phyloP scores from a whole-genome alignment of 2,329 filamentous ascomycete species.

The Fusarium gaditjirri region DNA sequence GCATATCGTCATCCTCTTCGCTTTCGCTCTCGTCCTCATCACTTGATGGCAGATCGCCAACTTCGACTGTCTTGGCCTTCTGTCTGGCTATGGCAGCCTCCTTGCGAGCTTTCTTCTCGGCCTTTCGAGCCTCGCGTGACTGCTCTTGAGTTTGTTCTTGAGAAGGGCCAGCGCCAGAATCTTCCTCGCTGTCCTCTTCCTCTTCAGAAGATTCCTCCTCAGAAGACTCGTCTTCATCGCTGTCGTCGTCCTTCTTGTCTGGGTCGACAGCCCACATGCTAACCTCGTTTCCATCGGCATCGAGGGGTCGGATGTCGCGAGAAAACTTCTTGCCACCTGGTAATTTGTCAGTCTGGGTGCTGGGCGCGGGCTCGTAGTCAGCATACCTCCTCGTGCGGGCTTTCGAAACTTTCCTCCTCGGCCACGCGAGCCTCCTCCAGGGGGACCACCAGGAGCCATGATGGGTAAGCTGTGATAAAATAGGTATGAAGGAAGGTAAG shows the following conservation, averaged over 20 bases:
- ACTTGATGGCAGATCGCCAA: constrained; percentile 86
- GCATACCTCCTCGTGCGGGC: constrained; percentile 86
- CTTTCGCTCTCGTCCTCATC: constrained; percentile 73
- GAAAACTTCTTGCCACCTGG: constrained; percentile 95
- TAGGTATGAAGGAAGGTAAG: background rate
- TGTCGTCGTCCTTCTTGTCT: constrained; percentile 60
- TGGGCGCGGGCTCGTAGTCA: background rate
- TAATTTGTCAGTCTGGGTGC: background rate
- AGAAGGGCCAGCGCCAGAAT: constrained; percentile 56
- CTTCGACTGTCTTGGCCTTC: constrained; percentile 76
- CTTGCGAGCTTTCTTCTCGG: constrained; percentile 89
- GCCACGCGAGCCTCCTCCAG: constrained; percentile 70
- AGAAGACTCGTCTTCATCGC: constrained; percentile 64
- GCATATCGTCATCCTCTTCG: constrained; percentile 71
- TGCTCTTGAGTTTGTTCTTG: constrained; percentile 56
- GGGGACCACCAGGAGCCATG: constrained; percentile 58
- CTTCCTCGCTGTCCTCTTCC: constrained; percentile 63
- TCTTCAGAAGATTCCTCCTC: constrained; percentile 63
- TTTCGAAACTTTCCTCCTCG: constrained; percentile 96
- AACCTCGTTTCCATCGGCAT: constrained; percentile 87
- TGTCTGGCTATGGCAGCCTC: constrained; percentile 85
- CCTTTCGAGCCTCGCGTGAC: constrained; percentile 88
- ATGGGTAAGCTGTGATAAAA: constrained; percentile 36
- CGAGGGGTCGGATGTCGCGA: constrained; percentile 86
- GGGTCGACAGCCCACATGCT: constrained; percentile 83